Percentiles rank a stretch among this genome's conserved stretches.
phyloP scores from a whole-genome alignment of 2,329 filamentous ascomycete species.

The Ascochyta fabae region DNA sequence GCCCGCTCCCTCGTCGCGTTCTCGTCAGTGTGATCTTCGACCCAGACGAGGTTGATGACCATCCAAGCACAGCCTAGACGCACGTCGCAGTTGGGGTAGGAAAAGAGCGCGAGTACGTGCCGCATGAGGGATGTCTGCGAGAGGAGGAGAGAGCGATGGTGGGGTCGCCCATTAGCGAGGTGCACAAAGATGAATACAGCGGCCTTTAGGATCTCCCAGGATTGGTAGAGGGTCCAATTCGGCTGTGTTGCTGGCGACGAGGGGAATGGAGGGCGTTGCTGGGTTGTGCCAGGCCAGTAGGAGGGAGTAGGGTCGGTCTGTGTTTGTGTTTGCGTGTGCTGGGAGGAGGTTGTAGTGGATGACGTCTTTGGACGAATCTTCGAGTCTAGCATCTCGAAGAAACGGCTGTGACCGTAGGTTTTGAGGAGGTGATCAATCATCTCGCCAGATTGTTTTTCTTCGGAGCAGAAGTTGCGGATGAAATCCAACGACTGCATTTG shows the following conservation, averaged over 20 bases:
- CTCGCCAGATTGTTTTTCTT: conserved; percentile 60
- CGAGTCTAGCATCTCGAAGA: conserved; percentile 81
- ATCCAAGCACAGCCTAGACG: conserved; percentile 82
- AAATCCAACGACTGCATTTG: conserved; percentile 92
- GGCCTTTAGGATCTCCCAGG: conserved; percentile 72
- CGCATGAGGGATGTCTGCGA: conserved; percentile 77
- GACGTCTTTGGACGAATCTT: conserved; percentile 68
- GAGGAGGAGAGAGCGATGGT: conserved; percentile 72
- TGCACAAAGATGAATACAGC: conserved; percentile 86
- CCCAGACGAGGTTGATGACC: conserved; percentile 83
- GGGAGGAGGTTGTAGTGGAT: conserved; percentile 7
- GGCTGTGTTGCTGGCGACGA: conserved; percentile 49
- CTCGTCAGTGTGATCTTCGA: conserved; percentile 74
- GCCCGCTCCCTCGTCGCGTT: conserved; percentile 71
- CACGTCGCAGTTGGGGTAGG: conserved; percentile 74
- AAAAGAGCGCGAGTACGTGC: conserved; percentile 75
- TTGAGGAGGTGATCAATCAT: conserved; percentile 88
- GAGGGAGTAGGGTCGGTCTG: conserved; percentile 25
- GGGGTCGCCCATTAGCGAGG: conserved; percentile 80
- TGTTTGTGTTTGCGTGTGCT: conserved; percentile 1
- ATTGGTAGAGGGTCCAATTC: conserved; percentile 45
- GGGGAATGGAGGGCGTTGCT: conserved; percentile 46
- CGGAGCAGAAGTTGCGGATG: conserved; percentile 85
- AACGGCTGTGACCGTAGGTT: conserved; percentile 74
- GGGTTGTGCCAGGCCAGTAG: conserved; percentile 66